These are phyloP conservation scores for Arabidopsis hybrid DNA, from an alignment of 441 rosid species.

Conservation along the genomic window DNA sequence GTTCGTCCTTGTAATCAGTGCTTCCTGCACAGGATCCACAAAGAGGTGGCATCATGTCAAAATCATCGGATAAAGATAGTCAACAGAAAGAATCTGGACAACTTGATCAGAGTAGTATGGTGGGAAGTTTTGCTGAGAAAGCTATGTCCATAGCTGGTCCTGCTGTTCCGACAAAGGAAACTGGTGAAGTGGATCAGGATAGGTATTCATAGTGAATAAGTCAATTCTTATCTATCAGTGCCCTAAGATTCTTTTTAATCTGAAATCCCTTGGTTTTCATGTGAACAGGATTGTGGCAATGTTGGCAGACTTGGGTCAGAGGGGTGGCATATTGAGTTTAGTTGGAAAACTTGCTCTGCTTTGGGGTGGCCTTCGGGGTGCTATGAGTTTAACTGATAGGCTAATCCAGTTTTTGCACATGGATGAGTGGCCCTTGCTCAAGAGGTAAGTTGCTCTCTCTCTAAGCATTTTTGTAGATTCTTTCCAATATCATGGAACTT, in stretches of 20 bases:
- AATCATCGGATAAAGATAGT: conserved; percentile 52
- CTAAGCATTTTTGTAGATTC: conserved; percentile 25
- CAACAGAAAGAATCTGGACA: conserved; percentile 42
- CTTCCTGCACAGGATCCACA: conserved; percentile 49
- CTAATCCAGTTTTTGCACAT: conserved; percentile 80
- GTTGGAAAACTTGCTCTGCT: conserved; percentile 96
- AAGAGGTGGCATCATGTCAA: conserved; percentile 50
- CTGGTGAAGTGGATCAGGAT: conserved; percentile 97
- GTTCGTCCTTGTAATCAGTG: conserved; percentile 17
- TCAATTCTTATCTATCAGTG: conserved; percentile 19
- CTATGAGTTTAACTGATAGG: conserved; percentile 89
- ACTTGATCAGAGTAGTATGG: conserved; percentile 53
- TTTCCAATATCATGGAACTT: not conserved
- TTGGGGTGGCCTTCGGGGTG: conserved; percentile 99
- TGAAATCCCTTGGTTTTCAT: conserved; percentile 29
- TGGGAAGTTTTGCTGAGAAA: conserved; percentile 94
- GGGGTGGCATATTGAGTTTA: conserved; percentile 89
- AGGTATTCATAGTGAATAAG: conserved; percentile 56
- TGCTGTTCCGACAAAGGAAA: conserved; percentile 93
- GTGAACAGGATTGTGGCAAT: conserved; percentile 82
- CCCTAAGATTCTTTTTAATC: conserved; percentile 22
- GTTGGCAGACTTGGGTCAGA: conserved; percentile 92
- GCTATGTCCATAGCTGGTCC: conserved; percentile 98
- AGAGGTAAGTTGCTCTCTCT: conserved; percentile 61
- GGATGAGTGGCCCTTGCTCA: conserved; percentile 82